These are phyloP conservation scores for Phytophthora europaea DNA, from an alignment of 352 stramenopile species.

Conservation along the genomic window DNA sequence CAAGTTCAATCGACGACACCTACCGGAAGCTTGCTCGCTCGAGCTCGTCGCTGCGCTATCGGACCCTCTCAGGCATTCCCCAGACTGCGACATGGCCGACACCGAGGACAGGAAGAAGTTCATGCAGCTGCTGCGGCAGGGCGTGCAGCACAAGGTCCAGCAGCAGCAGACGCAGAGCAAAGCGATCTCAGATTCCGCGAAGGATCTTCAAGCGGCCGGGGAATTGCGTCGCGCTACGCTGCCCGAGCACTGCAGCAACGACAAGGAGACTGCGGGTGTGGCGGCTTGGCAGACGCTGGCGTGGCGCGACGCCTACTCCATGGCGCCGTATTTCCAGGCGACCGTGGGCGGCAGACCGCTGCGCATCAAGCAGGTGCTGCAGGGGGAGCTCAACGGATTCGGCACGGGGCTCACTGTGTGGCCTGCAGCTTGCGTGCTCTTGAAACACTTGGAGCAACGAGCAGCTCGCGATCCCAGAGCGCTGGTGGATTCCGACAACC, in stretches of 20 bases:
- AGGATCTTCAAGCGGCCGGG: slow-evolving; percentile 14
- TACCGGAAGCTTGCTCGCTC: background rate
- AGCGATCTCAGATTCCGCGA: slow-evolving; percentile 7
- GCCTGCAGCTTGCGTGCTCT: slow-evolving; percentile 81
- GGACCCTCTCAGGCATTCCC: slow-evolving; percentile 1
- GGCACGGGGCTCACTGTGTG: slow-evolving; percentile 87
- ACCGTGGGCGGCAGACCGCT: slow-evolving; percentile 51
- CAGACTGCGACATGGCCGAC: slow-evolving; percentile 30
- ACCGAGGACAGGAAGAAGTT: slow-evolving; percentile 48
- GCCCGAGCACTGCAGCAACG: slow-evolving; percentile 8
- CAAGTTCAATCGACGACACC: slow-evolving; percentile 6
- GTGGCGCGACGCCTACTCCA: slow-evolving; percentile 80
- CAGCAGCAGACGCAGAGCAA: slow-evolving; percentile 26
- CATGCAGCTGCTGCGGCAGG: slow-evolving; percentile 68
- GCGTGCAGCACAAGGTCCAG: slow-evolving; percentile 66
- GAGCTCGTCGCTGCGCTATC: slow-evolving; percentile 12
- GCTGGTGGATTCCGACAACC: slow-evolving; percentile 22
- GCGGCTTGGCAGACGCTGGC: slow-evolving; percentile 73
- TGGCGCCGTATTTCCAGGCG: slow-evolving; percentile 72
- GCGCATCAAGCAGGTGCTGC: slow-evolving; percentile 77
- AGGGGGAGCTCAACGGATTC: slow-evolving; percentile 85
- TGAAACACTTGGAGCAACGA: slow-evolving; percentile 84
- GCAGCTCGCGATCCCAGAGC: slow-evolving; percentile 39
- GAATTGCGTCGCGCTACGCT: slow-evolving; percentile 30
- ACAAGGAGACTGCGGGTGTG: slow-evolving; percentile 12